Evolutionary conservation across 139 green algal genomes (phyloP).

Genomic region (Chlorella sp.): DNA sequence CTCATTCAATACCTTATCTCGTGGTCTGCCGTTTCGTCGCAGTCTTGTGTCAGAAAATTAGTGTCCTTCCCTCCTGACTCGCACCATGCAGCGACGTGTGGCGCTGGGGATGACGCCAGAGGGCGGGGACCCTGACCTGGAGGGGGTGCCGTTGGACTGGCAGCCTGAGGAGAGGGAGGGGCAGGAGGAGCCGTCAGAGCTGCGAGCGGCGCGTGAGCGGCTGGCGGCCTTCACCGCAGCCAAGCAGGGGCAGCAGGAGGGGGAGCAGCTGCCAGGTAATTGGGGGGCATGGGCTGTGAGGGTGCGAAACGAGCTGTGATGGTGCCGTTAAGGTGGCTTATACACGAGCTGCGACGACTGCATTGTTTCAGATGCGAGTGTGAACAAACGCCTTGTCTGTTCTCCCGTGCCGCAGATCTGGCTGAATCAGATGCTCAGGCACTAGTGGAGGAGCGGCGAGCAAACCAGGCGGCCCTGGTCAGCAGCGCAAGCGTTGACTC

Average conservation of each 20-base stretch:
- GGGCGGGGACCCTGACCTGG: constrained; percentile 81
- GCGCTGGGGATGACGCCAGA: constrained; percentile 70
- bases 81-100: constrained; percentile 61
- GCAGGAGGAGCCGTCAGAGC: constrained; percentile 58
- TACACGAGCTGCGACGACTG: neutral
- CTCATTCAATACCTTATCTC: too few species aligned
- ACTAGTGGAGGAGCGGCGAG: constrained; percentile 21
- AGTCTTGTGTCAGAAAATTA: neutral
- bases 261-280: neutral
- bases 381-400: neutral
- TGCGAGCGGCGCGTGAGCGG: constrained; percentile 49
- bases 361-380: neutral
- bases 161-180: constrained; percentile 5
- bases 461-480: neutral
- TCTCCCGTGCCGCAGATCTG: neutral
- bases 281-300: neutral
- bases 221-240: constrained; percentile 37
- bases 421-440: neutral
- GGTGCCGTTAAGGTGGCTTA: neutral
- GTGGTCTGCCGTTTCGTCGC: neutral
- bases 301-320: too few species aligned
- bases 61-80: neutral
- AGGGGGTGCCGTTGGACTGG: constrained; percentile 54
- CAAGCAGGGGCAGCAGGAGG: neutral
- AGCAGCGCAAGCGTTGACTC: neutral